Conservation (phyloP, 2,329 filamentous ascomycete species). For the Fusarium austroafricanum region DNA sequence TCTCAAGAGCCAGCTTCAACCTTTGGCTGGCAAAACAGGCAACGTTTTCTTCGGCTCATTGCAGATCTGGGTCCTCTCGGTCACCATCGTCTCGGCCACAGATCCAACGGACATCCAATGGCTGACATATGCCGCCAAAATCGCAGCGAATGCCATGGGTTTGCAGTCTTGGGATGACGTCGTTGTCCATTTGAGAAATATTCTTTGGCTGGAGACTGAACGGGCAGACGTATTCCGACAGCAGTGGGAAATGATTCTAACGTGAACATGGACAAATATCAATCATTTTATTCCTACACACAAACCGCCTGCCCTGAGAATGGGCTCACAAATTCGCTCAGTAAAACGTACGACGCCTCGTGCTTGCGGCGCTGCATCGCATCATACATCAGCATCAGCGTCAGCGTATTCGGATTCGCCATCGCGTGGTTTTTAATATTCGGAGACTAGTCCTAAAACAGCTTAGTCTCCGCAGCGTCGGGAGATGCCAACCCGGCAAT, state of each 20-base stretch:
- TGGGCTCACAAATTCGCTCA: background rate
- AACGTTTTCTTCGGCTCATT: conserved; percentile 42
- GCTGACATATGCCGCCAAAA: conserved; percentile 46
- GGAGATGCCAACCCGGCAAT: conserved; percentile 6
- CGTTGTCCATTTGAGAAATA: conserved; percentile 15
- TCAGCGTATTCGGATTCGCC: conserved; percentile 33
- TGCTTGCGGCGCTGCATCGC: background rate
- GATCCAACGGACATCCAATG: conserved; percentile 46
- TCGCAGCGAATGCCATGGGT: conserved; percentile 3
- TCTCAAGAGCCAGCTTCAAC: conserved; percentile 49
- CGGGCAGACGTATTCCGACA: conserved; percentile 24
- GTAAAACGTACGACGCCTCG: background rate
- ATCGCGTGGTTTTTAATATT: background rate
- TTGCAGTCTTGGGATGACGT: conserved; percentile 36
- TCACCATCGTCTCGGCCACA: conserved; percentile 54
- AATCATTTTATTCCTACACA: background rate
- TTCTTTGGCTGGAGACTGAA: conserved; percentile 36
- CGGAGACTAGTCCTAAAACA: conserved; percentile 50
- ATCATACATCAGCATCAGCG: no score
- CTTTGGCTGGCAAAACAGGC: conserved; percentile 4
- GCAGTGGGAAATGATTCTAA: conserved; percentile 30
- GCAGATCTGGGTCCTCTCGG: conserved; percentile 56
- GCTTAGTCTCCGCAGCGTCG: conserved; percentile 38
- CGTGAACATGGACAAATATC: conserved; percentile 1
- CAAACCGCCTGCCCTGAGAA: background rate